Conservation (phyloP, 192 early-diverging fungal genomes). For the Coemansia sp. region DNA sequence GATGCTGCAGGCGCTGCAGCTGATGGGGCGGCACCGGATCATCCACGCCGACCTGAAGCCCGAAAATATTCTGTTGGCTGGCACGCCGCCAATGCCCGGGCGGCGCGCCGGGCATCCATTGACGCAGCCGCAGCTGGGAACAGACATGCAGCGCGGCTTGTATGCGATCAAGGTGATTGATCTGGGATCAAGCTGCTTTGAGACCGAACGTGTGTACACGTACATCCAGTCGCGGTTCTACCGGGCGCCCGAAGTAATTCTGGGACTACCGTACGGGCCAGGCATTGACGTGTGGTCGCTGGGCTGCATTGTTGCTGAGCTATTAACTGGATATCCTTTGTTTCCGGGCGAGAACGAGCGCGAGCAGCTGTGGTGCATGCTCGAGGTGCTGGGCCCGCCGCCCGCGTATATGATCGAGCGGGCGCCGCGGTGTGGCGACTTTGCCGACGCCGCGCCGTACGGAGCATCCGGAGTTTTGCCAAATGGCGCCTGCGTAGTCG, state of each 20-base stretch:
- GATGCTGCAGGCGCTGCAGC: slow-evolving; percentile 75
- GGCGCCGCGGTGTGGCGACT: slow-evolving; percentile 77
- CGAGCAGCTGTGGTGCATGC: slow-evolving; percentile 92
- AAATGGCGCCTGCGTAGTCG: slow-evolving; percentile 34
- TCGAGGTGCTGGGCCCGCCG: slow-evolving; percentile 89
- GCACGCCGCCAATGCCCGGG: slow-evolving; percentile 56
- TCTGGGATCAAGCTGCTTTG: slow-evolving; percentile 93
- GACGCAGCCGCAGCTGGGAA: slow-evolving; percentile 35
- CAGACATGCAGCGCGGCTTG: slow-evolving; percentile 37
- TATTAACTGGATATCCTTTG: slow-evolving; percentile 85
- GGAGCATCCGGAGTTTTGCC: slow-evolving; percentile 29
- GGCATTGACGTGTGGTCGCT: slow-evolving; percentile 98
- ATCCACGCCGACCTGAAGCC: slow-evolving; percentile 98
- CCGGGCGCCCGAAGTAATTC: slow-evolving; percentile 94
- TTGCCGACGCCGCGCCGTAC: slow-evolving; percentile 66
- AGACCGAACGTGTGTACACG: slow-evolving; percentile 92
- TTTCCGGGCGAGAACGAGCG: slow-evolving; percentile 98
- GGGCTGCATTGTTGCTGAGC: slow-evolving; percentile 92
- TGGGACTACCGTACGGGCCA: slow-evolving; percentile 83
- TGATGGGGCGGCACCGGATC: slow-evolving; percentile 72
- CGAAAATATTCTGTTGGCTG: slow-evolving; percentile 86
- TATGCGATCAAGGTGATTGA: slow-evolving; percentile 96
- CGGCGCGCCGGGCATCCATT: slow-evolving; percentile 47
- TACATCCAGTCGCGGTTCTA: slow-evolving; percentile 98
- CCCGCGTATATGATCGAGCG: slow-evolving; percentile 69